Base-by-base conservation (phyloP, 2,329 filamentous ascomycete species). In the Periconia sp. region DNA sequence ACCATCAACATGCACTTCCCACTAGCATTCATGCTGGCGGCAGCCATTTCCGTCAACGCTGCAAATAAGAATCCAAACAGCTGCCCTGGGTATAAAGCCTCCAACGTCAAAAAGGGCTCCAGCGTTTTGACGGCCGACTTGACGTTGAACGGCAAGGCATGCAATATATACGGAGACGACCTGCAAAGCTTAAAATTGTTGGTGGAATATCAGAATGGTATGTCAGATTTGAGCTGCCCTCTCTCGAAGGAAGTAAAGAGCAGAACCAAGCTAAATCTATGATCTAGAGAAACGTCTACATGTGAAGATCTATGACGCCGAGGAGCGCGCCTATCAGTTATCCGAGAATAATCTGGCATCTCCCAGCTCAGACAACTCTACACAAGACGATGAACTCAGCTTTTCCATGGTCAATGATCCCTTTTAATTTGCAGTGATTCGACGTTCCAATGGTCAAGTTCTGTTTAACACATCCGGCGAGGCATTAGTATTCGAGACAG, bases 271-370 rank as follows among this genome's bases (percentile, higher is more conserved):
- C n/a, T n/a, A n/a, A n/a, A n/a, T n/a, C n/a, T n/a, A n/a, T n/a
- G n/a, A 4, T 21, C 22, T 25, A 86, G 84, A 82, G 31, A 75
- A 79, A 16, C 84, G 87, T 13, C 78, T 91, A 3, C 87, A 89
- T 61, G 83, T 91, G 59, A 80, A 87, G 58, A 88, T 91, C 42
- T 82, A 85, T 50, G 88, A 92, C 66, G 77, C 79, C 5, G 80
- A 74, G n/a, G 78, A 86, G 50, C 77, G 83, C 19, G 85, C 87
- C 33, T 92, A 88, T 59, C 87, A 92, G 63, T 81, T 92, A 1
- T 87, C 88, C 9, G 82, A 86, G 24, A 79, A 79, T 3, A 81
- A 89, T 18, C 73, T 92, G 17, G 78, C 85, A 3, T 81, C 86
- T 1, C 85, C 86, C 1, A 55, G 56, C 9, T 73, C 72, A 10